Base-by-base conservation (phyloP, 2,329 filamentous ascomycete genomes). In the Sporothrix dimorphospora region DNA sequence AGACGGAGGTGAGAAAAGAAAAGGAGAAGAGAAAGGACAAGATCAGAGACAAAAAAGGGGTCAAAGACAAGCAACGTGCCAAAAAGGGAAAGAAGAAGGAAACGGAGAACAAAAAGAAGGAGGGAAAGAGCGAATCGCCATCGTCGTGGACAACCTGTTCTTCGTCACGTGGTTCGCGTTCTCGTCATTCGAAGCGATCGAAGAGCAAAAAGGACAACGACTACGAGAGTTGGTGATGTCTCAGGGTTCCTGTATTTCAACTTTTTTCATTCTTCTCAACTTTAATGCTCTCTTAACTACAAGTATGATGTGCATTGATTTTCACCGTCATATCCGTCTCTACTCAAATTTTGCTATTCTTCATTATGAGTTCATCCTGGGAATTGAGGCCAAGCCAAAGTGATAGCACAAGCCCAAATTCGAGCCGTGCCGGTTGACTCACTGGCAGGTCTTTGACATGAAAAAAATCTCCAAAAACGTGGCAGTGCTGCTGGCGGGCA, bases 371-470 rank as follows among this genome's bases (percentile, higher is more conserved):
- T 8, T 61, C 57, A 61, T 40, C 30, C 19, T 61, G 16, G 30
- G 16, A 11, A 30, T 34, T 61, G n/a, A 63, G 59, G 59, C 59
- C 38, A 30, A 66, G 34, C 19, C 34, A 63, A 63, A 6, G 7
- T n/a, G 19, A 21, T 45, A 16, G 14, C 6, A 40, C 5, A 27
- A 4, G 9, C 38, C 24, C 42, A 27, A 14, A 24, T 6, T 21
- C 38, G n/a, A 42, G 42, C 27, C 40, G 24, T 27, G 59, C 68
- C 72, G 68, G 72, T 68, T 73, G 72, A 73, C 51, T 73, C 72
- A 73, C 38, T 45, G 51, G 65, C 34, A 34, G 38, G 45, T 45
- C 40, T 21, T 24, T 65, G 69, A 21, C 30, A 42, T 45, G 19
- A 51, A 7, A 68, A 49, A 67, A 59, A 30, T 4, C n/a, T 38